Percentiles rank a stretch among this genome's conserved stretches.
Evolutionary conservation across 768 basidiomycete species (phyloP).

Genomic region (Melanogaster broomeanus): DNA sequence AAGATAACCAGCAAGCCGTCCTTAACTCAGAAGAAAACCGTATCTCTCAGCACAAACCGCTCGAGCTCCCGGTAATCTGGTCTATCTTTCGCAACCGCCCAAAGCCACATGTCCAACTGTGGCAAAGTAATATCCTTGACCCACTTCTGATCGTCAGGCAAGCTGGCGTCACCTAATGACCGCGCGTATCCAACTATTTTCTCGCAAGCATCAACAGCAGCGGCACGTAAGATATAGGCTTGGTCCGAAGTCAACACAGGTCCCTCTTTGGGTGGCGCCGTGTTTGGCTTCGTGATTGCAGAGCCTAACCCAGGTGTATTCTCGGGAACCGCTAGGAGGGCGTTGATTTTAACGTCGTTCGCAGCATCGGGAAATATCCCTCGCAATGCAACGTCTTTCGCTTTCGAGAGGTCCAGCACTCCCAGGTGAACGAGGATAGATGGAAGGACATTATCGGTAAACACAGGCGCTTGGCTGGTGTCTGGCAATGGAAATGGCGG

Average conservation of each 20-base stretch:
- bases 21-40: slow-evolving; percentile 60
- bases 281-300: slow-evolving; percentile 16
- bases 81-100: slow-evolving; percentile 80
- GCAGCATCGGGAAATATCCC: slow-evolving; percentile 51
- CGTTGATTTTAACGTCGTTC: slow-evolving; percentile 37
- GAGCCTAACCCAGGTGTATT: slow-evolving; percentile 8
- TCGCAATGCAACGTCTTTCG: slow-evolving; percentile 42
- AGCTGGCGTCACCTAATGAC: slow-evolving; percentile 22
- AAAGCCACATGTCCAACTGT: slow-evolving; percentile 77
- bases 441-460: slow-evolving; percentile 81
- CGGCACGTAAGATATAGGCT: slow-evolving; percentile 73
- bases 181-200: slow-evolving; percentile 59
- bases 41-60: slow-evolving; percentile 66
- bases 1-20: too few species aligned
- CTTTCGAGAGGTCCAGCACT: slow-evolving; percentile 63
- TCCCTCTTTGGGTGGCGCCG: slow-evolving; percentile 40
- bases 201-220: slow-evolving; percentile 79
- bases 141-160: slow-evolving; percentile 43
- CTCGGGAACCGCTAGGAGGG: slow-evolving; percentile 40
- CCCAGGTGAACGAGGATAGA: slow-evolving; percentile 80
- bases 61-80: slow-evolving; percentile 65
- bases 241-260: slow-evolving; percentile 60
- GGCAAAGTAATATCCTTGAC: slow-evolving; percentile 57
- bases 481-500: slow-evolving; percentile 64
- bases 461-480: slow-evolving; percentile 61